Percentiles rank a stretch among this genome's conserved stretches.
These are phyloP conservation scores for Exophiala aquamarina DNA, from an alignment of 2,329 filamentous ascomycete genomes.

Conservation along the genomic window DNA sequence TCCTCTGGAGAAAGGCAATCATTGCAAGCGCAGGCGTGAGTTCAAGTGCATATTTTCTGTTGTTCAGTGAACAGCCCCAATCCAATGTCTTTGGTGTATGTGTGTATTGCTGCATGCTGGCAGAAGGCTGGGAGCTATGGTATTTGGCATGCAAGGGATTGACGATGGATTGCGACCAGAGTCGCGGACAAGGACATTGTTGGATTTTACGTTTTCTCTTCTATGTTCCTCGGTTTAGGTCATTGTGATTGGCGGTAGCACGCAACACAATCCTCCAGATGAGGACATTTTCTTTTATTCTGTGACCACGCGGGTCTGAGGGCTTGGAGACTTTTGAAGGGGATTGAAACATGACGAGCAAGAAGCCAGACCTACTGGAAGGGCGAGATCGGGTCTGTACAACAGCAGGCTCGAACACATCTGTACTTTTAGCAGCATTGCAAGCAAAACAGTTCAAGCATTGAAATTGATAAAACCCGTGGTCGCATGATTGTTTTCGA, in stretches of 20 bases:
- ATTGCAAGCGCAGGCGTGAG: too few relatives aligned
- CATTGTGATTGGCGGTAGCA: too few relatives aligned
- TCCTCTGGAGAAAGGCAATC: neutral
- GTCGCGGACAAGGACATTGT: constrained; percentile 10
- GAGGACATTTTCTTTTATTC: neutral
- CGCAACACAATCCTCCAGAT: too few relatives aligned
- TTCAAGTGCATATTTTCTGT: neutral
- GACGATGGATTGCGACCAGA: constrained; percentile 3
- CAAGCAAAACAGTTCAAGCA: too few relatives aligned
- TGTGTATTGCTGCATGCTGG: constrained; percentile 4
- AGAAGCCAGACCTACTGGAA: too few relatives aligned
- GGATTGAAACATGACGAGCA: neutral
- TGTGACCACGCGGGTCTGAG: neutral
- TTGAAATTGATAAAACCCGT: too few relatives aligned
- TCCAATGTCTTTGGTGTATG: neutral
- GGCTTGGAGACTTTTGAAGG: neutral
- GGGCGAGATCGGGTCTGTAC: too few relatives aligned
- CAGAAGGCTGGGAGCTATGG: constrained; percentile 1
- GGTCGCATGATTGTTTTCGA: too few relatives aligned
- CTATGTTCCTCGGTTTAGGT: constrained; percentile 2
- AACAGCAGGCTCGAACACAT: too few relatives aligned
- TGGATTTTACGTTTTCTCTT: constrained; percentile 13
- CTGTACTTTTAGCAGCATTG: too few relatives aligned
- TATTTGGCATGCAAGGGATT: constrained; percentile 3
- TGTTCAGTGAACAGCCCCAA: too few relatives aligned